phyloP scores from a whole-genome alignment of 106 monocot genomes.

The Dioscorea dumetorum region DNA sequence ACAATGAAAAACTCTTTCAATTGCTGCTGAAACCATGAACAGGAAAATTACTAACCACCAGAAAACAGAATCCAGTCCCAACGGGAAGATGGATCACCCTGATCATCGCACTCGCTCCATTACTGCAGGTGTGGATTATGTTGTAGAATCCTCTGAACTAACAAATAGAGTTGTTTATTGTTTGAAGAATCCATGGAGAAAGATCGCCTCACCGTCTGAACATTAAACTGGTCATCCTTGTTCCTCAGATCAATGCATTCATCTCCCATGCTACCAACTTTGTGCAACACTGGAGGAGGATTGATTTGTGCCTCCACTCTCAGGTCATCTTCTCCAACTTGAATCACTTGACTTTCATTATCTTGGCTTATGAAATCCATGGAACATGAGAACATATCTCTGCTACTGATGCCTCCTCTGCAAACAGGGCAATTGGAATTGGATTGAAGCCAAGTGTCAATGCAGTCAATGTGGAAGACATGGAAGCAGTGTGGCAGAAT shows the following conservation, averaged over 20 bases:
- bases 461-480: conserved; percentile 76
- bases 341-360: conserved; percentile 5
- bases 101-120: conserved; percentile 13
- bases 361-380: background rate
- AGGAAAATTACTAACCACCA: too few relatives aligned
- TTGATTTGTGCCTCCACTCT: background rate
- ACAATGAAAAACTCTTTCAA: too few relatives aligned
- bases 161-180: conserved; percentile 32
- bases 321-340: conserved; percentile 10
- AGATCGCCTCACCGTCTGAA: conserved; percentile 59
- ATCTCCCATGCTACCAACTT: conserved; percentile 53
- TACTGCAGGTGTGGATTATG: conserved; percentile 7
- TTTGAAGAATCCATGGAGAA: conserved; percentile 73
- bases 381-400: background rate
- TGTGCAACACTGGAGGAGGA: background rate
- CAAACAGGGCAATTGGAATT: conserved; percentile 68
- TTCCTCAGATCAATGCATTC: conserved; percentile 39
- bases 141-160: conserved; percentile 38
- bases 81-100: conserved; percentile 50
- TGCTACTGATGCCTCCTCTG: conserved; percentile 24
- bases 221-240: conserved; percentile 27
- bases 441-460: conserved; percentile 67
- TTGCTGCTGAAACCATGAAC: too few relatives aligned
- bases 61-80: conserved; percentile 11
- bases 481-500: conserved; percentile 58